Conservation (phyloP, 495 filamentous ascomycete species). For the Podospora pseudopauciseta region DNA sequence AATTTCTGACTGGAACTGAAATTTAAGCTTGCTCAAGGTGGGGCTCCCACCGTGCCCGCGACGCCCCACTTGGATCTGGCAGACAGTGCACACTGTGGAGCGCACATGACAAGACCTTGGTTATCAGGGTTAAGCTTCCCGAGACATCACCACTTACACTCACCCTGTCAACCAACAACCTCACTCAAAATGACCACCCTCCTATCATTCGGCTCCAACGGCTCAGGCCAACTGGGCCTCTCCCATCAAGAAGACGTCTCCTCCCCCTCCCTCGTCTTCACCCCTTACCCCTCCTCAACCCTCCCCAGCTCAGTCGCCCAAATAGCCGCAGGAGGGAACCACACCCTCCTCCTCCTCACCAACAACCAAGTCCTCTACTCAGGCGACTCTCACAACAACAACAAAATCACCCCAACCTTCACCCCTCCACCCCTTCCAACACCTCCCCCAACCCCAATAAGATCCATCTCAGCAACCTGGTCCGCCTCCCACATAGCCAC, state of each 20-base stretch:
- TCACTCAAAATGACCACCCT: slow-evolving; percentile 36
- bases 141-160: slow-evolving; percentile 49
- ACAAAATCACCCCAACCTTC: slow-evolving; percentile 32
- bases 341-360: slow-evolving; percentile 67
- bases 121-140: background rate
- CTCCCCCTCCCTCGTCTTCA: slow-evolving; percentile 57
- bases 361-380: slow-evolving; percentile 56
- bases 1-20: slow-evolving; percentile 17
- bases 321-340: slow-evolving; percentile 78
- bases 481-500: slow-evolving; percentile 48
- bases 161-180: slow-evolving; percentile 44
- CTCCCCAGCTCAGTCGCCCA: slow-evolving; percentile 20
- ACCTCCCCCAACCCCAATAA: background rate
- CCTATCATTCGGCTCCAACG: slow-evolving; percentile 89
- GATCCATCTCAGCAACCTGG: slow-evolving; percentile 10
- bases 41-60: background rate
- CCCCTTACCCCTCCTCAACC: slow-evolving; percentile 23
- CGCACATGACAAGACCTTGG: background rate
- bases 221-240: slow-evolving; percentile 80
- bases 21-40: slow-evolving; percentile 9
- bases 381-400: slow-evolving; percentile 56
- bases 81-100: background rate
- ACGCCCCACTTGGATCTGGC: background rate
- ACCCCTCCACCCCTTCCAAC: slow-evolving; percentile 20
- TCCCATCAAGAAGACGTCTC: slow-evolving; percentile 71